phyloP scores from a whole-genome alignment of 495 filamentous ascomycete species.

The Podospora conica region DNA sequence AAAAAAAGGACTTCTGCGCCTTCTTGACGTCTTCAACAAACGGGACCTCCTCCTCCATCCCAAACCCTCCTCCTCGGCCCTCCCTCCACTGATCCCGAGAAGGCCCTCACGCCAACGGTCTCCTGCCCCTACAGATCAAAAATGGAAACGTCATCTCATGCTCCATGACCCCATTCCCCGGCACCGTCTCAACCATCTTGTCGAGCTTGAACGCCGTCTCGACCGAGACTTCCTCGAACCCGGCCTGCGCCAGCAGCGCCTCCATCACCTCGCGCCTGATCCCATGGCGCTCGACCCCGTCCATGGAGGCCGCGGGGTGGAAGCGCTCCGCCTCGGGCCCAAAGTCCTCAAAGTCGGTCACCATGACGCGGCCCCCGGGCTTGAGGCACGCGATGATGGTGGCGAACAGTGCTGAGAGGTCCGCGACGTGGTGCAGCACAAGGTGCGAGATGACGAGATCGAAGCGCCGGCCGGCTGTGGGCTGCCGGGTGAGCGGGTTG shows the following conservation, averaged over 20 bases:
- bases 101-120: not conserved
- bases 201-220: conserved; percentile 38
- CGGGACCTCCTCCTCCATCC: too few species aligned
- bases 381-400: conserved; percentile 40
- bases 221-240: conserved; percentile 43
- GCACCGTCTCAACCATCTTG: conserved; percentile 40
- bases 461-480: conserved; percentile 22
- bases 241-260: conserved; percentile 35
- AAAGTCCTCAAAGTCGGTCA: conserved; percentile 55
- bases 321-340: conserved; percentile 47
- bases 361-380: conserved; percentile 37
- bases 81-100: not conserved
- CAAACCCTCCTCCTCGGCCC: not conserved
- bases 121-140: conserved; percentile 42
- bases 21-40: not conserved
- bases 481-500: conserved; percentile 13
- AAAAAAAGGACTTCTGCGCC: too few species aligned
- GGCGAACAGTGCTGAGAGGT: conserved; percentile 32
- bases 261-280: conserved; percentile 36
- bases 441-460: conserved; percentile 47
- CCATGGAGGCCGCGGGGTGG: conserved; percentile 46
- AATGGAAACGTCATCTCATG: conserved; percentile 43
- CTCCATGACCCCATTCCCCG: conserved; percentile 24
- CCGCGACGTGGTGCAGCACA: conserved; percentile 50
- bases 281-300: conserved; percentile 50